A percentile compares a stretch with the other conserved stretches of the same genome.
Conservation (phyloP, 495 filamentous ascomycete genomes). For the Penicillium soppii region DNA sequence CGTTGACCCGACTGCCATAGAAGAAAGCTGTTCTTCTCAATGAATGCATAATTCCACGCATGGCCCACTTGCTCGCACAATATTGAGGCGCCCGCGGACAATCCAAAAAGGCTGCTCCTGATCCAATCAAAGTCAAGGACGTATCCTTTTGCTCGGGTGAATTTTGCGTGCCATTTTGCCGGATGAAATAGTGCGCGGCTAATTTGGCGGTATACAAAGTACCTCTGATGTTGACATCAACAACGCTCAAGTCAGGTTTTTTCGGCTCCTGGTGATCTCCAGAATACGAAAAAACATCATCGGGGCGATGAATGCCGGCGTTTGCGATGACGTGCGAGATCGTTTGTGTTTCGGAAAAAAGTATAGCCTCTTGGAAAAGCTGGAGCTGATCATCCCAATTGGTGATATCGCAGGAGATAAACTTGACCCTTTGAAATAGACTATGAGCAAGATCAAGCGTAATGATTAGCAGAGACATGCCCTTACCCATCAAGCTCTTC, state of each 20-base stretch:
- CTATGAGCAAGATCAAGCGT: background rate
- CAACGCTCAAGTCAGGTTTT: slow-evolving; percentile 36
- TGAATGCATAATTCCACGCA: slow-evolving; percentile 29
- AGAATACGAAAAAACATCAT: slow-evolving; percentile 33
- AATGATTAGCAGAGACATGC: too few species aligned
- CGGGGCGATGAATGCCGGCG: slow-evolving; percentile 44
- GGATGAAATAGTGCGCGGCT: slow-evolving; percentile 41
- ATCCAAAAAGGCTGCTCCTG: slow-evolving; percentile 30
- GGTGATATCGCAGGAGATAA: slow-evolving; percentile 10
- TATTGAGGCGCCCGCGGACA: slow-evolving; percentile 21
- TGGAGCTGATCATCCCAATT: slow-evolving; percentile 35
- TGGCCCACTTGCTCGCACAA: slow-evolving; percentile 27
- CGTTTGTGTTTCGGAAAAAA: slow-evolving; percentile 29
- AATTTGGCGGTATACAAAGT: slow-evolving; percentile 45
- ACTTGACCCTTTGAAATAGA: slow-evolving; percentile 13
- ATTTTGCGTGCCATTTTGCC: slow-evolving; percentile 14
- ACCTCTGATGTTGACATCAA: slow-evolving; percentile 43
- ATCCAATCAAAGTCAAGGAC: slow-evolving; percentile 26
- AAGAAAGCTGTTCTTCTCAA: slow-evolving; percentile 19
- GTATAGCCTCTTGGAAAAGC: slow-evolving; percentile 35
- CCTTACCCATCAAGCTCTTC: slow-evolving; percentile 13
- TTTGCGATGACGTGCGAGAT: slow-evolving; percentile 47
- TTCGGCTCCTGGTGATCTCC: slow-evolving; percentile 23
- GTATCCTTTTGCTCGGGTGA: slow-evolving; percentile 18
- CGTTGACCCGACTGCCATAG: slow-evolving; percentile 21